Conservation (phyloP, 768 basidiomycete genomes). For the Astraeus odoratus region DNA sequence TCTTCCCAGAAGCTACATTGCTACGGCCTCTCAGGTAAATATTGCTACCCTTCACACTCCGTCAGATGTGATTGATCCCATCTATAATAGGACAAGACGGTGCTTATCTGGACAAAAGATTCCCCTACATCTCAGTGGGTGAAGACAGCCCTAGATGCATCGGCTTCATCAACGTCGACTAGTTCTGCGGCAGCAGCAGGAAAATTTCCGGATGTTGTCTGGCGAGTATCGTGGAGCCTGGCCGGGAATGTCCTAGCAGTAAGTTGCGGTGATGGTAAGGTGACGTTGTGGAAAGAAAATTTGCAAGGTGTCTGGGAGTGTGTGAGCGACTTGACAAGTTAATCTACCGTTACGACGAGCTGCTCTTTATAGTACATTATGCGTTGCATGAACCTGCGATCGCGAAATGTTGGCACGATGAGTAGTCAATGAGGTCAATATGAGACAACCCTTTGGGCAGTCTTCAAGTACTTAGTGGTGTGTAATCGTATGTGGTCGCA, state of each 20-base stretch:
- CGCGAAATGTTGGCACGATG: too few species aligned
- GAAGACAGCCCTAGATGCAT: constrained; percentile 74
- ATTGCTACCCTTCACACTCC: not conserved
- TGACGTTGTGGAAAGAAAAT: constrained; percentile 98
- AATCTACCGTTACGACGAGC: too few species aligned
- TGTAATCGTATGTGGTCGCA: too few species aligned
- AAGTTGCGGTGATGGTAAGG: constrained; percentile 96
- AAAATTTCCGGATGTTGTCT: constrained; percentile 95
- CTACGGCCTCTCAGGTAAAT: constrained; percentile 82
- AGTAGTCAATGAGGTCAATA: too few species aligned
- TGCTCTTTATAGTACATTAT: too few species aligned
- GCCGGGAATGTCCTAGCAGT: constrained; percentile 95
- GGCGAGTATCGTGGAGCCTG: constrained; percentile 98
- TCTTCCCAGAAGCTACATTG: constrained; percentile 89
- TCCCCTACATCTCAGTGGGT: constrained; percentile 67
- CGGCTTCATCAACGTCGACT: constrained; percentile 39
- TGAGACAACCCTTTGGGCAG: too few species aligned
- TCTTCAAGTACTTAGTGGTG: too few species aligned
- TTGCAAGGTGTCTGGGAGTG: constrained; percentile 94
- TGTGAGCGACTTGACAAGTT: constrained; percentile 91
- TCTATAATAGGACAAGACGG: constrained; percentile 61
- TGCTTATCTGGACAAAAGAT: constrained; percentile 89
- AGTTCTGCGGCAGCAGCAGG: constrained; percentile 45
- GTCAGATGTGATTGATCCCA: not conserved
- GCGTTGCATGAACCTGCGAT: too few species aligned